phyloP scores from a whole-genome alignment of 2,329 filamentous ascomycete species.

The Talaromyces amestolkiae region DNA sequence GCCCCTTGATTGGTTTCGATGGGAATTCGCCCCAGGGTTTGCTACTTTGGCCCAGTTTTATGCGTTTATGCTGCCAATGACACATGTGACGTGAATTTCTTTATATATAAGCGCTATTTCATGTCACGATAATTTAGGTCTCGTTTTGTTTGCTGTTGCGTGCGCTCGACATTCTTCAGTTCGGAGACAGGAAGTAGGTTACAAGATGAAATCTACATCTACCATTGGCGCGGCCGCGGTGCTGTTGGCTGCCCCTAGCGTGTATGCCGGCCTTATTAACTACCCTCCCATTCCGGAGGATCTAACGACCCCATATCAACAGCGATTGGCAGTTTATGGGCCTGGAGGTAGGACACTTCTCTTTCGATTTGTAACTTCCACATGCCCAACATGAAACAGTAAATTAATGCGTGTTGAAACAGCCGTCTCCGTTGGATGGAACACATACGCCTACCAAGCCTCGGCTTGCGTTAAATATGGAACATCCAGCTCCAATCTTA shows the following conservation, averaged over 20 bases:
- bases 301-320: conserved; percentile 54
- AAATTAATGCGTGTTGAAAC: not conserved
- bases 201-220: not conserved
- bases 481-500: conserved; percentile 41
- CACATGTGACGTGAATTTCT: not conserved
- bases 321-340: conserved; percentile 53
- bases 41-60: not conserved
- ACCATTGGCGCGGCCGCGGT: not conserved
- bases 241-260: conserved; percentile 10
- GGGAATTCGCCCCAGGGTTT: not conserved
- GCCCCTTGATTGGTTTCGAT: conserved; percentile 4
- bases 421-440: conserved; percentile 44
- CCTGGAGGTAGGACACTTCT: conserved; percentile 43
- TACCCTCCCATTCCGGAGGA: conserved; percentile 51
- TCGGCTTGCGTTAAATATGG: conserved; percentile 55
- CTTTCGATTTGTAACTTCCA: not conserved
- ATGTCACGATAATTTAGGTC: no score
- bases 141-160: not conserved
- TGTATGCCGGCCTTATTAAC: conserved; percentile 32
- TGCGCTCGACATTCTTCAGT: not conserved
- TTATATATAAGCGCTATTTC: not conserved
- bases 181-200: not conserved
- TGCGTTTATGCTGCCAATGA: not conserved
- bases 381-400: not conserved
- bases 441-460: conserved; percentile 51